These are phyloP conservation scores for Mortierella hygrophila DNA, from an alignment of 192 early-diverging fungal species.

Conservation along the genomic window DNA sequence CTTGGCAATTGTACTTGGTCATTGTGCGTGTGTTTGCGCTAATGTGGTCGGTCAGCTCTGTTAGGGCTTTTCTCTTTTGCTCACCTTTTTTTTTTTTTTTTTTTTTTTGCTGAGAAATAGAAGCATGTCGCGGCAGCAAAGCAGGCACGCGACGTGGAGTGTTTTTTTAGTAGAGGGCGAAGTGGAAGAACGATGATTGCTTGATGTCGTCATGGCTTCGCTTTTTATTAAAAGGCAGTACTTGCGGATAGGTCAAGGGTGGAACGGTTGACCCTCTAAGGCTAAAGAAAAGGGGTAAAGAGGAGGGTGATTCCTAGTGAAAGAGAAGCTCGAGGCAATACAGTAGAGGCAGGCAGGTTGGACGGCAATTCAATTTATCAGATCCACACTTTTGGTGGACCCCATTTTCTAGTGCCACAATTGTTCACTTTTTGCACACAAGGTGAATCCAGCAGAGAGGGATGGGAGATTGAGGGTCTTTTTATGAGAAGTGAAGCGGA, in stretches of 20 bases:
- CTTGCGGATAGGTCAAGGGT: background rate
- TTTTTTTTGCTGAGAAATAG: slow-evolving; percentile 3
- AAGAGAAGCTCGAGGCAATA: background rate
- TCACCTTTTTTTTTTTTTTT: background rate
- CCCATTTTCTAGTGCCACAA: background rate
- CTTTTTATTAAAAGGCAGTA: background rate
- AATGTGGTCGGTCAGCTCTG: background rate
- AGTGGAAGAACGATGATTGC: background rate
- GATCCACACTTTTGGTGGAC: slow-evolving; percentile 1
- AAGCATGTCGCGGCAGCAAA: background rate
- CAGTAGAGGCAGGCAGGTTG: background rate
- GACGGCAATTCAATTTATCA: background rate
- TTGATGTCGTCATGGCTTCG: background rate
- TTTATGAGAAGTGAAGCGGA: background rate
- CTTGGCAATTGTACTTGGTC: background rate
- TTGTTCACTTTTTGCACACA: too few relatives aligned
- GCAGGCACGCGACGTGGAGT: background rate
- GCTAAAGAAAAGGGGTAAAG: background rate
- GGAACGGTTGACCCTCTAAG: background rate
- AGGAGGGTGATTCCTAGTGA: background rate
- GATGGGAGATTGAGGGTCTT: background rate
- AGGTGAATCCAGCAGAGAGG: background rate
- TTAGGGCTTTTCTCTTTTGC: background rate
- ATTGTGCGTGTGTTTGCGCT: background rate
- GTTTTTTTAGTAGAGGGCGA: background rate